Evolutionary conservation across 805 yeast species (phyloP).

Genomic region (Metschnikowia cerradonensis): DNA sequence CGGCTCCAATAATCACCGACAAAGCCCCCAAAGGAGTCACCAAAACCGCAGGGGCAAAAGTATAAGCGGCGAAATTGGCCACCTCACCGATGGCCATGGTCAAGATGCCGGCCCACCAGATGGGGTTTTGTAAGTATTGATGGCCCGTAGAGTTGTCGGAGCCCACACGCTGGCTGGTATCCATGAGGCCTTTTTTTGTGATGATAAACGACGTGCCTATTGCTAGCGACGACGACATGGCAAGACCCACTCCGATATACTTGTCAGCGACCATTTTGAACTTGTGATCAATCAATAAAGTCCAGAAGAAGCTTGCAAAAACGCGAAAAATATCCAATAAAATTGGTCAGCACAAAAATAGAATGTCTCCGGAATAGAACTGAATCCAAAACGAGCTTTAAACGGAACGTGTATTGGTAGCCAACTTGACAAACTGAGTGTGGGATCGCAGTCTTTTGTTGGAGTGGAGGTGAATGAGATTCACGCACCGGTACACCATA

Average conservation of each 20-base stretch:
- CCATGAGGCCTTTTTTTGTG: conserved; percentile 80
- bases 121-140: conserved; percentile 75
- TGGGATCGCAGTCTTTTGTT: neutral
- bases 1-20: conserved; percentile 88
- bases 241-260: conserved; percentile 83
- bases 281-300: neutral
- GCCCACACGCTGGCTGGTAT: conserved; percentile 54
- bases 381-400: too few relatives aligned
- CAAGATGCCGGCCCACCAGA: conserved; percentile 92
- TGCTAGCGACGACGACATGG: conserved; percentile 82
- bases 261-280: conserved; percentile 62
- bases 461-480: neutral
- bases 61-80: conserved; percentile 91
- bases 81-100: conserved; percentile 90
- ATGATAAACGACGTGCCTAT: conserved; percentile 87
- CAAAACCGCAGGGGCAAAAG: conserved; percentile 89
- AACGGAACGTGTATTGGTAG: neutral
- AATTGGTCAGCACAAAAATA: neutral
- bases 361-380: neutral
- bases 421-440: neutral
- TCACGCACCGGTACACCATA: conserved; percentile 1
- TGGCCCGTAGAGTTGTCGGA: conserved; percentile 57
- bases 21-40: conserved; percentile 92
- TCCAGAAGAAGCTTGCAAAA: neutral
- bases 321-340: too few relatives aligned